Evolutionary conservation across 2,329 filamentous ascomycete species (phyloP), one percentile per base, ranked within the genome.

Genomic region (Grosmannia penicillata): DNA sequence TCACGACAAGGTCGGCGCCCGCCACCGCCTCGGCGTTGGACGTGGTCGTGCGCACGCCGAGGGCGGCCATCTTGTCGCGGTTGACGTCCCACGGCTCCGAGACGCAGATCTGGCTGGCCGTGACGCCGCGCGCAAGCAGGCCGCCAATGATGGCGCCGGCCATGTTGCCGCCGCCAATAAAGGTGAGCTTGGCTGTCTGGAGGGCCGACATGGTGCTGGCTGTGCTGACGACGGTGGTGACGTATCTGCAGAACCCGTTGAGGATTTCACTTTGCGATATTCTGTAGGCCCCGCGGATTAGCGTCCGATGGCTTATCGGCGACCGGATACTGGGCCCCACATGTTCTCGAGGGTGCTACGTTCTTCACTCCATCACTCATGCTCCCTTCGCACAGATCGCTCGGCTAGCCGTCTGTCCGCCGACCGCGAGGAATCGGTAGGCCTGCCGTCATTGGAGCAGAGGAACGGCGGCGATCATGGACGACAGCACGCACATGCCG

Each of bases 81-180:
- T 68, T 69, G 40, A 66, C 65, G 4, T 68, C 64, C 63, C 64
- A 68, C 2, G 65, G 65, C 53, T 68, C 65, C 4, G 65, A 57
- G 39, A 68, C 65, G 50, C 48, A 55, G 51, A 69, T 61, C 54
- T 65, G 59, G 38, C 56, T 48, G 49, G 60, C 59, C 46, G 56
- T 41, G 48, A 62, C 59, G 50, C 57, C 56, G 46, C 63, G 61
- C 42, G 54, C 53, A 22, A 63, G 49, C 18, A 69, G 60, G 36
- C 65, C 65, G 17, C 62, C 59, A 45, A 68, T 67, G 47, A 69
- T 69, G 57, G 65, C 65, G 38, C 57, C 57, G 41, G 62, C 65
- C 65, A 69, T 69, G 55, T 68, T 68, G 47, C 65, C 65, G 44
- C 65, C 65, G 42, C 62, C 62, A 34, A 60, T 53, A 43, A 60